A percentile compares a stretch with the other conserved stretches of the same genome.
Conservation (phyloP, 1,139 yeast genomes). For the Nakaseomyces bracarensis region DNA sequence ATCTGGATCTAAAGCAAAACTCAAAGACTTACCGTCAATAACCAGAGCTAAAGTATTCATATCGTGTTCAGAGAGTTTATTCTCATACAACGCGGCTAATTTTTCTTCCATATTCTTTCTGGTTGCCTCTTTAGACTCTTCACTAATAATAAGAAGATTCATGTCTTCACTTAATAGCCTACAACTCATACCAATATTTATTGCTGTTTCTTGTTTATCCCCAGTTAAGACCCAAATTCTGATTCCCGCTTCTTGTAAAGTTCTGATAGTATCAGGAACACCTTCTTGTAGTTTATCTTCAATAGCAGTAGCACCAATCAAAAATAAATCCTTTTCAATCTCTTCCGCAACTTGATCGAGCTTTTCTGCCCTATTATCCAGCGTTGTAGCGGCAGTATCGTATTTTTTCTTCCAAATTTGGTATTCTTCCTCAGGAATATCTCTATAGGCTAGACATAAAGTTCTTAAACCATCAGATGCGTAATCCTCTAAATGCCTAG, state of each 20-base stretch:
- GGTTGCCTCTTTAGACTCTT: constrained; percentile 70
- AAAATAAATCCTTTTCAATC: constrained; percentile 69
- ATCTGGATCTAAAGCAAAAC: constrained; percentile 73
- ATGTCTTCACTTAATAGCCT: constrained; percentile 89
- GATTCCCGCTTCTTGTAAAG: constrained; percentile 92
- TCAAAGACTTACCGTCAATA: constrained; percentile 88
- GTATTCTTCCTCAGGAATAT: constrained; percentile 74
- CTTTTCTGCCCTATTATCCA: constrained; percentile 64
- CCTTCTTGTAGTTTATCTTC: constrained; percentile 98
- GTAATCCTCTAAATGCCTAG: constrained; percentile 87
- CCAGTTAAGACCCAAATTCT: constrained; percentile 98
- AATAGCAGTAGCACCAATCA: constrained; percentile 95
- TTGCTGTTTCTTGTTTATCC: constrained; percentile 98
- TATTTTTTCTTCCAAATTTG: constrained; percentile 50
- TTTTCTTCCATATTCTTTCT: constrained; percentile 64
- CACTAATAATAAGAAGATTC: constrained; percentile 86
- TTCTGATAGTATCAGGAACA: constrained; percentile 93
- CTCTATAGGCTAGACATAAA: constrained; percentile 81
- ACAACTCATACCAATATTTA: constrained; percentile 97
- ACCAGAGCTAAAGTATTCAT: constrained; percentile 79
- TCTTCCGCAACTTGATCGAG: constrained; percentile 79
- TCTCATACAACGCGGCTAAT: constrained; percentile 62
- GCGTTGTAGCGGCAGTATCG: constrained; percentile 73
- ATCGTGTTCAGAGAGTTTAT: constrained; percentile 56
- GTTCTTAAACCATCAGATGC: constrained; percentile 96